Conservation (phyloP, 495 filamentous ascomycete species). For the Apodospora peruviana region DNA sequence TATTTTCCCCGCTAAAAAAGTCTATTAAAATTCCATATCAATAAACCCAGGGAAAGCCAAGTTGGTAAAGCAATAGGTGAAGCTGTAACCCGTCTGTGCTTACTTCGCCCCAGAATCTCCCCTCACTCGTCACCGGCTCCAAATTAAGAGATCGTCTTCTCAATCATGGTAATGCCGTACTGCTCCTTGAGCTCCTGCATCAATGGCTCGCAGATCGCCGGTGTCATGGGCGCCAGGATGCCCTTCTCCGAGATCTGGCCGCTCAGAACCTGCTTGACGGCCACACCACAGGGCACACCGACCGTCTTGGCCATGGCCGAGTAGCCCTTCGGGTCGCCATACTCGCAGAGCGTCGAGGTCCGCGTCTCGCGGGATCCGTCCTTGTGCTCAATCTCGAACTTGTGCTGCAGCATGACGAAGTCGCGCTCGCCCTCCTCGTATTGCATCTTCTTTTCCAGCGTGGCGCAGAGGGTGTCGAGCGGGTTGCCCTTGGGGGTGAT, state of each 20-base stretch:
- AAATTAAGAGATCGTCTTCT: slow-evolving; percentile 29
- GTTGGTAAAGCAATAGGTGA: no score
- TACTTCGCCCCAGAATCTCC: no score
- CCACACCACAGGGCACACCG: slow-evolving; percentile 39
- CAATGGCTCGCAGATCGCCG: slow-evolving; percentile 63
- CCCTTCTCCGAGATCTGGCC: slow-evolving; percentile 75
- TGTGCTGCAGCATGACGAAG: slow-evolving; percentile 79
- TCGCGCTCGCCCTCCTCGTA: slow-evolving; percentile 81
- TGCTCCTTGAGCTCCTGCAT: slow-evolving; percentile 51
- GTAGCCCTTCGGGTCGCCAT: slow-evolving; percentile 77
- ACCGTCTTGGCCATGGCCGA: slow-evolving; percentile 76
- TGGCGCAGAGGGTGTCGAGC: slow-evolving; percentile 84
- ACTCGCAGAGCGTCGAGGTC: slow-evolving; percentile 79
- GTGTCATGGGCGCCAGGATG: slow-evolving; percentile 74
- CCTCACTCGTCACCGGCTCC: background rate
- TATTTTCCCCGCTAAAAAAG: no score
- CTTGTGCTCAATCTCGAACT: slow-evolving; percentile 80
- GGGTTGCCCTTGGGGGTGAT: slow-evolving; percentile 74
- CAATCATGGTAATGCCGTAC: slow-evolving; percentile 28
- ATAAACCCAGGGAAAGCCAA: no score
- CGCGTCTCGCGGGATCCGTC: slow-evolving; percentile 66
- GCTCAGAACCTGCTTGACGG: slow-evolving; percentile 76
- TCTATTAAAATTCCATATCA: no score
- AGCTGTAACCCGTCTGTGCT: no score
- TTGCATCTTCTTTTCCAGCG: slow-evolving; percentile 87